Conservation (phyloP, 2,329 filamentous ascomycete species). For the Monosporascus sp. region DNA sequence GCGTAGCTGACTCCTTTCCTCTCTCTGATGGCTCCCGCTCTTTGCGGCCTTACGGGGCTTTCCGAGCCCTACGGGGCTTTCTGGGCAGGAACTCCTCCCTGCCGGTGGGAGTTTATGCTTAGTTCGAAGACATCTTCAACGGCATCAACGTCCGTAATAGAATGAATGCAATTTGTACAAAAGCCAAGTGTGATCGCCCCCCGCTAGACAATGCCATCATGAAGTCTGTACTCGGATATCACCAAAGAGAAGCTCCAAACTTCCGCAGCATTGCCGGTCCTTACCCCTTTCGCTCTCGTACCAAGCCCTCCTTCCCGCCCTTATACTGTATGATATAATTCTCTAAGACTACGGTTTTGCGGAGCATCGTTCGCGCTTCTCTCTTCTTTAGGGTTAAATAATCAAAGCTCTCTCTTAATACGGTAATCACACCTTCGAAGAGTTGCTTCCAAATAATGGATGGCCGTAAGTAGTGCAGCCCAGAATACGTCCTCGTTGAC, state of each 20-base stretch:
- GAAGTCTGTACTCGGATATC: constrained; percentile 5
- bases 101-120: not conserved
- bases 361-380: constrained; percentile 3
- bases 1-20: not conserved
- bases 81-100: not conserved
- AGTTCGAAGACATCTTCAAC: not conserved
- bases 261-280: constrained; percentile 15
- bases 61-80: not conserved
- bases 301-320: not conserved
- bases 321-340: not conserved
- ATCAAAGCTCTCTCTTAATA: too few species aligned
- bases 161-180: constrained; percentile 16
- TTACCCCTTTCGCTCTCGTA: constrained; percentile 8
- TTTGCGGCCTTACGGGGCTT: not conserved
- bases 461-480: constrained; percentile 22
- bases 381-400: too few species aligned
- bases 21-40: not conserved
- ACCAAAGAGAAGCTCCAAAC: constrained; percentile 13
- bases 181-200: constrained; percentile 21
- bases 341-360: too few species aligned
- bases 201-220: constrained; percentile 9
- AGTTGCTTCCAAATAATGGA: constrained; percentile 17
- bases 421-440: too few species aligned
- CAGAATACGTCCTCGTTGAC: too few species aligned
- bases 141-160: constrained; percentile 6